These are phyloP conservation scores for Ganoderma multipileum DNA, from an alignment of 1,284 basidiomycete genomes.

Conservation along the genomic window DNA sequence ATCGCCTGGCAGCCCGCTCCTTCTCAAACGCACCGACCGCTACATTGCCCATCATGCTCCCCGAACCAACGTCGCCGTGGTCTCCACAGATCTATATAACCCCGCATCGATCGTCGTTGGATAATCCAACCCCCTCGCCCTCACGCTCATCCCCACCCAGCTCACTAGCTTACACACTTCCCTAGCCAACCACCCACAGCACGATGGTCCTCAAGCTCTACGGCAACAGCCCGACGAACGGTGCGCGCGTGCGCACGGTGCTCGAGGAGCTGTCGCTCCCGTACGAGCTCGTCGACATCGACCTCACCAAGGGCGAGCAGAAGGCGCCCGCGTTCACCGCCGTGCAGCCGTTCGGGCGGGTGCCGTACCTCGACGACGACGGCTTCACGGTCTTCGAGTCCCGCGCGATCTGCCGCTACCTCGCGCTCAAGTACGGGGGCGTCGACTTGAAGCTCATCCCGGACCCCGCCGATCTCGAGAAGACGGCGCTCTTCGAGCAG, in stretches of 20 bases:
- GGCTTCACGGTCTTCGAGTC: slow-evolving; percentile 56
- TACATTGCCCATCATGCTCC: background rate
- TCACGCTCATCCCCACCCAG: background rate
- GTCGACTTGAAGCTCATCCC: slow-evolving; percentile 47
- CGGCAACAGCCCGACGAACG: slow-evolving; percentile 54
- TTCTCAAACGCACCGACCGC: background rate
- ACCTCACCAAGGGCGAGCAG: slow-evolving; percentile 53
- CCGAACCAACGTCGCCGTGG: background rate
- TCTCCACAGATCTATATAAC: background rate
- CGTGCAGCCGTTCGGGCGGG: slow-evolving; percentile 70
- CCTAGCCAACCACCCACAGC: slow-evolving; percentile 8
- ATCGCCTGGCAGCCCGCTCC: background rate
- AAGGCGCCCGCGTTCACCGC: slow-evolving; percentile 51
- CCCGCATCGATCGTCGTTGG: background rate
- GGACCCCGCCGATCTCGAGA: slow-evolving; percentile 40
- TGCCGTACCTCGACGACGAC: slow-evolving; percentile 66
- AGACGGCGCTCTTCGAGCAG: slow-evolving; percentile 59
- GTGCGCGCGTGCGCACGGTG: slow-evolving; percentile 51
- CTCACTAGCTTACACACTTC: no score
- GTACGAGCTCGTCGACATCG: slow-evolving; percentile 53
- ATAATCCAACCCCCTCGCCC: background rate
- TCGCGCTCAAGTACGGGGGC: slow-evolving; percentile 51
- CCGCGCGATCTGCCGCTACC: slow-evolving; percentile 59
- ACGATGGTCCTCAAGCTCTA: slow-evolving; percentile 61
- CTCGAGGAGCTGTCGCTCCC: slow-evolving; percentile 59